Conservation (phyloP, 176 grass and related monocot species). For the Elymus sibiricus region DNA sequence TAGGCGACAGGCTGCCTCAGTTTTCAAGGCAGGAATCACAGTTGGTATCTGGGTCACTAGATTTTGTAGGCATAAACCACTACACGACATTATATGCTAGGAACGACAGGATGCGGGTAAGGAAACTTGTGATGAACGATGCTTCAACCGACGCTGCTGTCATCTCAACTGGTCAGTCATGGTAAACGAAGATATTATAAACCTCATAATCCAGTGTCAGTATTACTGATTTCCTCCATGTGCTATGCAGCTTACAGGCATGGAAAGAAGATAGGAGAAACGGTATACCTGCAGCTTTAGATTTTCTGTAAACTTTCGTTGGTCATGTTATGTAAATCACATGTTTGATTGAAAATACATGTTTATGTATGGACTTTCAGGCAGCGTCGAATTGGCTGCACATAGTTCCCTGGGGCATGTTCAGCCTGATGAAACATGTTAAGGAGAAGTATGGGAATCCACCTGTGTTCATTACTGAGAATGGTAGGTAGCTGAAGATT, state of each 20-base stretch:
- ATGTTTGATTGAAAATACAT: background rate
- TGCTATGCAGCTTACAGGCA: slow-evolving; percentile 57
- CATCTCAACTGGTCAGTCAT: slow-evolving; percentile 64
- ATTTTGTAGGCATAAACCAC: slow-evolving; percentile 99
- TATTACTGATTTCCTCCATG: slow-evolving; percentile 24
- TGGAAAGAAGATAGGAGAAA: slow-evolving; percentile 86
- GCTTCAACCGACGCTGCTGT: slow-evolving; percentile 61
- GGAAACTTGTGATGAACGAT: slow-evolving; percentile 81
- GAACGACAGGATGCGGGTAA: slow-evolving; percentile 68
- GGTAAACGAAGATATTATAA: background rate
- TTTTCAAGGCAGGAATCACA: slow-evolving; percentile 59
- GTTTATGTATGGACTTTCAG: slow-evolving; percentile 28
- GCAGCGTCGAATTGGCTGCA: slow-evolving; percentile 84
- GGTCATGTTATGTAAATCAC: background rate
- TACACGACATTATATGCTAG: slow-evolving; percentile 89
- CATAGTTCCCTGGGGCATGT: slow-evolving; percentile 85
- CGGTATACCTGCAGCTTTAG: slow-evolving; percentile 28
- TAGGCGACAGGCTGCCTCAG: slow-evolving; percentile 61
- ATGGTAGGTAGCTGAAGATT: slow-evolving; percentile 47
- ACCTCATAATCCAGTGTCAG: background rate
- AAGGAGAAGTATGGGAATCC: slow-evolving; percentile 91
- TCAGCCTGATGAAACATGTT: slow-evolving; percentile 74
- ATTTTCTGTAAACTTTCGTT: background rate
- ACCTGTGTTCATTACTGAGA: slow-evolving; percentile 73
- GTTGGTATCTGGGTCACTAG: slow-evolving; percentile 55